Base-by-base conservation (phyloP, 129 eudicot genomes). In the Lactuca sativa region DNA sequence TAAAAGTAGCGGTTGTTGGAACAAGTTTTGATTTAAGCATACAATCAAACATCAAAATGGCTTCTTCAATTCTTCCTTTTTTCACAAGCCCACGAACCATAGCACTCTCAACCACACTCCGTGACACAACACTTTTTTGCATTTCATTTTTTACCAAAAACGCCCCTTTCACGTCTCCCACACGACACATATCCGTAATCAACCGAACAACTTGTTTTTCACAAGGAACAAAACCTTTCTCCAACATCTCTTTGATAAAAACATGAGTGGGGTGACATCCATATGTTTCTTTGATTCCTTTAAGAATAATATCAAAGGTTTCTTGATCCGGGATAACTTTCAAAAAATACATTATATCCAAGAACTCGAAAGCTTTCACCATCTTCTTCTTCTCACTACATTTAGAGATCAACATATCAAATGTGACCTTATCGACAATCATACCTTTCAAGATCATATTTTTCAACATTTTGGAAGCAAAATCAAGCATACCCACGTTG, bases 1-100 rank as follows among this genome's bases (percentile, higher is more conserved):
- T 93, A 68, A 87, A 89, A 17, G 98, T 90, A 37, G 90, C 90
- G 51, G 85, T 68, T 43, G 98, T 86, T 13, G 98, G 98, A 77
- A 83, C 56, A 40, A 81, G 61, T 31, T 77, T 59, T 18, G 64
- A 74, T 70, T 81, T 77, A 63, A 93, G 82, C 91, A 89, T 93
- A 62, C 81, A 73, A 62, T 85, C 87, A 67, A 93, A 78, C 66
- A 90, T 70, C 61, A 87, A 71, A 73, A 75, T 41, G 61, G 87
- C 92, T 72, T 93, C 98, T 81, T 87, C 97, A 56, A 69, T 44
- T 81, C 80, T 93, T 56, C 98, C 88, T 65, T 48, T 66, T 55
- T 72, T 67, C 44, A 84, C 84, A 62, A 93, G 92, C 69, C 97
- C 98, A 70, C 95, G 87, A 62, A 93, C 81, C 66, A 93, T 64